Evolutionary conservation across 2,329 filamentous ascomycete genomes (phyloP).

Genomic region (Alternaria atra): DNA sequence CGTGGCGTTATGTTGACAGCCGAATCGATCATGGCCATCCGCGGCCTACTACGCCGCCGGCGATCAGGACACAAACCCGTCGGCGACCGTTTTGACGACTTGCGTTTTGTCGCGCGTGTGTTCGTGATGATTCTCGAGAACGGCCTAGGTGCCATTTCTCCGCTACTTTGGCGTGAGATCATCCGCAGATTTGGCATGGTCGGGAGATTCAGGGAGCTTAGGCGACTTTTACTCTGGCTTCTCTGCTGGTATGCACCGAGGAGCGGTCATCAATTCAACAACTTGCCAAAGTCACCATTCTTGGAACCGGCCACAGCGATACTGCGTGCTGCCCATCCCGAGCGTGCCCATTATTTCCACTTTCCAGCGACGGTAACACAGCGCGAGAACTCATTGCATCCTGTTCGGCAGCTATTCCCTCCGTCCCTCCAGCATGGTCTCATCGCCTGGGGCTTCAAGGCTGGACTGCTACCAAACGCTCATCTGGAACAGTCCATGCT

Average conservation of each 20-base stretch:
- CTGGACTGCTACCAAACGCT: constrained; percentile 37
- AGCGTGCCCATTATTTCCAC: constrained; percentile 28
- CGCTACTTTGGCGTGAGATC: constrained; percentile 64
- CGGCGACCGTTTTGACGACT: constrained; percentile 43
- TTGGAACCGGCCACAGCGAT: constrained; percentile 30
- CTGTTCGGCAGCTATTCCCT: constrained; percentile 39
- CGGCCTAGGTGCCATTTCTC: constrained; percentile 53
- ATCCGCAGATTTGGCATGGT: constrained; percentile 68
- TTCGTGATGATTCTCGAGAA: constrained; percentile 59
- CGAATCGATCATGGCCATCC: constrained; percentile 56
- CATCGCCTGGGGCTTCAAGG: constrained; percentile 47
- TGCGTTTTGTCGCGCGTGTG: constrained; percentile 59
- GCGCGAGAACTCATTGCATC: constrained; percentile 25
- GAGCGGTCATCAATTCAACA: constrained; percentile 24
- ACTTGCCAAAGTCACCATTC: constrained; percentile 34
- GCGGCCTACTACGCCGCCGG: constrained; percentile 51
- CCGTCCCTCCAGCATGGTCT: constrained; percentile 39
- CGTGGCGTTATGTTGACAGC: constrained; percentile 54
- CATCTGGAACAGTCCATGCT: constrained; percentile 38
- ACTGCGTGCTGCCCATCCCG: constrained; percentile 25
- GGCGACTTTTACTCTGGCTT: constrained; percentile 63
- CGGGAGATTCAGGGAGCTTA: constrained; percentile 61
- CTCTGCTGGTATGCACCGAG: constrained; percentile 50
- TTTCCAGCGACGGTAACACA: constrained; percentile 21
- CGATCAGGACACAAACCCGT: constrained; percentile 48